These are phyloP conservation scores for Spathaspora sp. DNA, from an alignment of 805 yeast genomes.

Conservation along the genomic window DNA sequence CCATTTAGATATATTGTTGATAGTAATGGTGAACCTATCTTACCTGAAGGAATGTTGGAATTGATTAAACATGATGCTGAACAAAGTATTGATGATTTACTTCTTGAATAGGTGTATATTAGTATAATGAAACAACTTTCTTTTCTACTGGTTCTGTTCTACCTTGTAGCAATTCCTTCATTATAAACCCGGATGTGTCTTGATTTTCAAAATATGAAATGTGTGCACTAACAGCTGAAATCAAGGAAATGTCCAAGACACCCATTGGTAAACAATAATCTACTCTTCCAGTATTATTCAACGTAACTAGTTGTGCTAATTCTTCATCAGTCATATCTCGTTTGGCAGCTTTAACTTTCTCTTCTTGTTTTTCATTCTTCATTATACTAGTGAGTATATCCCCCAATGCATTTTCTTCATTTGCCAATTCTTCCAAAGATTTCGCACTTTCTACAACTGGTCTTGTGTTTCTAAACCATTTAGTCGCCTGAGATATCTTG, in stretches of 20 bases:
- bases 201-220: conserved; percentile 83
- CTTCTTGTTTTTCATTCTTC: conserved; percentile 14
- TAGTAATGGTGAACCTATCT: conserved; percentile 62
- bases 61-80: conserved; percentile 83
- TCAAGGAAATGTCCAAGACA: conserved; percentile 70
- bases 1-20: conserved; percentile 89
- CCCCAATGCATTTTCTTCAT: conserved; percentile 36
- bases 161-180: conserved; percentile 49
- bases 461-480: conserved; percentile 24
- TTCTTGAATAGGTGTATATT: conserved; percentile 25
- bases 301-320: conserved; percentile 32
- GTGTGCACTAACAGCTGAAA: conserved; percentile 85
- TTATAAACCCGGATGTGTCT: conserved; percentile 75
- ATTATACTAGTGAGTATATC: conserved; percentile 33
- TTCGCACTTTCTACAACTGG: conserved; percentile 4
- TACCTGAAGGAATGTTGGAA: conserved; percentile 89
- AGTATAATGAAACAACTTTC: conserved; percentile 20
- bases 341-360: conserved; percentile 14
- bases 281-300: conserved; percentile 73
- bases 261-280: conserved; percentile 82
- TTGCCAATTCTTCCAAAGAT: conserved; percentile 8
- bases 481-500: conserved; percentile 29
- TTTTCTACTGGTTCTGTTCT: conserved; percentile 19
- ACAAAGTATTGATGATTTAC: conserved; percentile 72
- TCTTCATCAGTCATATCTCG: conserved; percentile 24